Evolutionary conservation across 2,329 filamentous ascomycete species (phyloP), one percentile per base, ranked within the genome.

Genomic region (Sporothrix humicola): DNA sequence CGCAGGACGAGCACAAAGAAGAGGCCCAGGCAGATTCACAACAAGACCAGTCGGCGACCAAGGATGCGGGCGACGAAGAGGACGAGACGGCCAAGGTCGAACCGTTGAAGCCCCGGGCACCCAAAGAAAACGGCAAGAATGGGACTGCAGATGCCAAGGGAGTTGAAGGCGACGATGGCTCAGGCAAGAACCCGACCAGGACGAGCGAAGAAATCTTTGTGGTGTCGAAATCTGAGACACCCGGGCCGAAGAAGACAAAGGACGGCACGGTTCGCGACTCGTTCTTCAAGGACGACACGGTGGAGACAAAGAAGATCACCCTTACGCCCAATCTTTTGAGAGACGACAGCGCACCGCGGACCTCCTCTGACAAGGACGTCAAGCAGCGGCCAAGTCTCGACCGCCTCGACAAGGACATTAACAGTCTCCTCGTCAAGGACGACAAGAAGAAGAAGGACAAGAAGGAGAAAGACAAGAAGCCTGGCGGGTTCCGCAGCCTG

Each of bases 281-380:
- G 0, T 98, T 98, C 85, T 98, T 98, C 86, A 97, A 94, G 82
- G 96, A 98, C 79, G 95, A 99, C 79, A 94, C 90, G 46, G 92
- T 94, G 52, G 96, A 98, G 82, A 98, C 96, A 2, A 94, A 97
- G 82, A 98, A 98, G 84, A 98, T 99, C 77, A 97, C 95, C 0
- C 88, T 99, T 61, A 99, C 96, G 3, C 96, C 96, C 1, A 97
- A 97, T 77, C 84, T 99, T 71, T 85, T 98, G 56, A 91, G 95
- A 58, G 95, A 98, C 77, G 95, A 98, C 77, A 87, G 85, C 76
- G 82, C 85, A 56, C 77, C 82, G 15, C 81, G 86, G 84, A 80
- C 85, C 82, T 81, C 87, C 82, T 81, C 85, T 83, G 81, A 95
- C 10, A 84, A 83, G 76, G 90, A 85, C 78, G 78, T 80, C 74